phyloP scores from a whole-genome alignment of 352 stramenopile genomes.

The Phytophthora pisi region DNA sequence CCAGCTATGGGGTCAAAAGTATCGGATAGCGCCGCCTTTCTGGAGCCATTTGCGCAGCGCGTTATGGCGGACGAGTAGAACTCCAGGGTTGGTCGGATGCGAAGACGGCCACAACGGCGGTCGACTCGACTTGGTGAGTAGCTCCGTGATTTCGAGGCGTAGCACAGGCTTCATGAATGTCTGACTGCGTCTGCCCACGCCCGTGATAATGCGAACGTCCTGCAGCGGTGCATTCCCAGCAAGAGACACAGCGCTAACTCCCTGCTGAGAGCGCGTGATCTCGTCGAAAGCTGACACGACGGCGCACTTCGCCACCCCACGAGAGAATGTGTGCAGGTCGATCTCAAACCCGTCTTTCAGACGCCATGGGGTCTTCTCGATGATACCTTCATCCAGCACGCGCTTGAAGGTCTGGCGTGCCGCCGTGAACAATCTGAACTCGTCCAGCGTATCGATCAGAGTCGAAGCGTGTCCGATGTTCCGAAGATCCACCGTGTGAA shows the following conservation, averaged over 20 bases:
- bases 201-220: constrained; percentile 76
- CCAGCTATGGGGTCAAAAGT: constrained; percentile 32
- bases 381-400: constrained; percentile 47
- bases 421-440: constrained; percentile 52
- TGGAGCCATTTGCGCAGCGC: constrained; percentile 61
- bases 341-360: constrained; percentile 67
- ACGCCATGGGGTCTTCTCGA: constrained; percentile 54
- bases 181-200: constrained; percentile 67
- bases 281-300: constrained; percentile 70
- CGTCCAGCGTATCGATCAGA: constrained; percentile 65
- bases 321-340: constrained; percentile 74
- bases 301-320: constrained; percentile 68
- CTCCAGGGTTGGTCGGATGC: constrained; percentile 64
- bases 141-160: constrained; percentile 51
- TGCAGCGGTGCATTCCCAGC: constrained; percentile 28
- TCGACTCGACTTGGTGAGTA: constrained; percentile 57
- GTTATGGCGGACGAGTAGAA: constrained; percentile 60
- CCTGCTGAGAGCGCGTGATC: constrained; percentile 38
- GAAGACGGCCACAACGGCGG: constrained; percentile 54
- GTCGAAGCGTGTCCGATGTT: constrained; percentile 59
- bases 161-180: constrained; percentile 67
- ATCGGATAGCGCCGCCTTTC: constrained; percentile 47
- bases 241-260: constrained; percentile 35
- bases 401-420: constrained; percentile 57
- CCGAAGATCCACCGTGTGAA: constrained; percentile 41